phyloP scores from a whole-genome alignment of 1,139 yeast species.

The Suhomyces taliae region DNA sequence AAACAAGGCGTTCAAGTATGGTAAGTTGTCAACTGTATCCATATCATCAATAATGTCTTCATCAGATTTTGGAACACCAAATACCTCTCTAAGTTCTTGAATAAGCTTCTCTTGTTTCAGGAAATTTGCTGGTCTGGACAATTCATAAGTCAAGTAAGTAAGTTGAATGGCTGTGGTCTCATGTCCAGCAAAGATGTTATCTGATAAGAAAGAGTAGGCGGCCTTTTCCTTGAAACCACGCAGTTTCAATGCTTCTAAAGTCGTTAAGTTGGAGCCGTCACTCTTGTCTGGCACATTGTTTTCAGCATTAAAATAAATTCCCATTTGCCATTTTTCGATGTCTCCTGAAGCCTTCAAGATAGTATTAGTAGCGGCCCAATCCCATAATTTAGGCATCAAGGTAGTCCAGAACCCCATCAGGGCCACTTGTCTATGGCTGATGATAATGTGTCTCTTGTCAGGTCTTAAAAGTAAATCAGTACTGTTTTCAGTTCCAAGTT shows the following conservation, averaged over 20 bases:
- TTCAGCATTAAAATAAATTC: slow-evolving; percentile 42
- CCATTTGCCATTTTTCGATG: slow-evolving; percentile 53
- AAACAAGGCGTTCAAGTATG: slow-evolving; percentile 56
- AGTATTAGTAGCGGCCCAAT: slow-evolving; percentile 45
- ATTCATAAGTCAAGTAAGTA: slow-evolving; percentile 58
- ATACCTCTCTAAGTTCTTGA: slow-evolving; percentile 38
- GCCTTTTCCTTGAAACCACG: slow-evolving; percentile 32
- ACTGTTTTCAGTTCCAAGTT: slow-evolving; percentile 52
- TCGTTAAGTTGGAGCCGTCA: slow-evolving; percentile 25
- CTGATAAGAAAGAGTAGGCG: slow-evolving; percentile 44
- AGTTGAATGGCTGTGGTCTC: slow-evolving; percentile 73
- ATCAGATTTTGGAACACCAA: slow-evolving; percentile 30
- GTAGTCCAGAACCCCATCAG: slow-evolving; percentile 75
- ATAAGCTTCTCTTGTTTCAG: slow-evolving; percentile 43
- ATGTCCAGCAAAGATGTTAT: slow-evolving; percentile 64
- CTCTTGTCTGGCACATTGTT: slow-evolving; percentile 24
- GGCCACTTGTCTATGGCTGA: slow-evolving; percentile 54
- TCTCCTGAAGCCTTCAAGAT: slow-evolving; percentile 38
- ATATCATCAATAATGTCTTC: slow-evolving; percentile 31
- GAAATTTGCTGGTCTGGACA: slow-evolving; percentile 51
- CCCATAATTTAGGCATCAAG: slow-evolving; percentile 55
- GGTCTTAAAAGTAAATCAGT: slow-evolving; percentile 41
- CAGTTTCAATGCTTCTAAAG: slow-evolving; percentile 36
- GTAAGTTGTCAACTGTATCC: slow-evolving; percentile 49
- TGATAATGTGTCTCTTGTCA: slow-evolving; percentile 43